Evolutionary conservation across 1,139 yeast genomes (phyloP).

Genomic region (Yamadazyma triangularis): DNA sequence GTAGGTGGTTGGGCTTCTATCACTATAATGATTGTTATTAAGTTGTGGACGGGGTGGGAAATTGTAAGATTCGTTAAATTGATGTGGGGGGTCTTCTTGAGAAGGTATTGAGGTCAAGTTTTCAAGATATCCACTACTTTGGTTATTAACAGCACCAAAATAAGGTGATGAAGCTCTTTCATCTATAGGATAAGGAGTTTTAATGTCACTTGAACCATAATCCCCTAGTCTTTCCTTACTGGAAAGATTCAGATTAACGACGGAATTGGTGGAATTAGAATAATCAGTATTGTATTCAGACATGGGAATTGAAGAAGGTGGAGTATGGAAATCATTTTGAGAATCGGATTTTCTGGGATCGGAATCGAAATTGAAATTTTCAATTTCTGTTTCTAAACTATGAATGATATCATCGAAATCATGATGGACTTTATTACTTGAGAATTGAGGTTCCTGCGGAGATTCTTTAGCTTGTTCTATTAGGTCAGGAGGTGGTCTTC

Average conservation of each 20-base stretch:
- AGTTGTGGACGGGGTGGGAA: too few relatives aligned
- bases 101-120: too few relatives aligned
- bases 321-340: neutral
- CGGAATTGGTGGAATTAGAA: constrained; percentile 9
- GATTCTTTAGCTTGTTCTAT: constrained; percentile 3
- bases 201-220: too few relatives aligned
- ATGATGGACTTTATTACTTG: too few relatives aligned
- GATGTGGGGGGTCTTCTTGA: too few relatives aligned
- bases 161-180: constrained; percentile 13
- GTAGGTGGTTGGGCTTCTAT: constrained; percentile 10
- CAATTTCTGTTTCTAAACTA: constrained; percentile 10
- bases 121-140: too few relatives aligned
- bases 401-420: constrained; percentile 8
- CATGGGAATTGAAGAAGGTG: neutral
- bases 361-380: constrained; percentile 2
- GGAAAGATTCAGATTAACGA: too few relatives aligned
- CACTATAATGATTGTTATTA: too few relatives aligned
- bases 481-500: constrained; percentile 11
- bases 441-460: too few relatives aligned
- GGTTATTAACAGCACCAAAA: too few relatives aligned
- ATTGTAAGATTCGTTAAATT: too few relatives aligned
- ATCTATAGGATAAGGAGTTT: constrained; percentile 18
- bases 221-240: neutral
- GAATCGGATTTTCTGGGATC: neutral
- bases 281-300: constrained; percentile 8